These are phyloP conservation scores for Apiotrichum gamsii DNA, from an alignment of 1,284 basidiomycete genomes.

Conservation along the genomic window DNA sequence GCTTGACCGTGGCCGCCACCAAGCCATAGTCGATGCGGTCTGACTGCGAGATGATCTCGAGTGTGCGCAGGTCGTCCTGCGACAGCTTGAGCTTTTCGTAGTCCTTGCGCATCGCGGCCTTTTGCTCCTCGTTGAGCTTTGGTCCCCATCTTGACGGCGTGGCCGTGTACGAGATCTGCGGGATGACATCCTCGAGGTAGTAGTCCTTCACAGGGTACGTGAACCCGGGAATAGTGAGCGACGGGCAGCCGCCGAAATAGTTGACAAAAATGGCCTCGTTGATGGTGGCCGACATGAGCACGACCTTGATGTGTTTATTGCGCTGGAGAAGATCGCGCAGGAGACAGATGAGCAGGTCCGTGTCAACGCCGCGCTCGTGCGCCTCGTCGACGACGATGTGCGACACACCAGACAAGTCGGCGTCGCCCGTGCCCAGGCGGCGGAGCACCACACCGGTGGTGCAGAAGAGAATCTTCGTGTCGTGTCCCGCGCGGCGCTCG, in stretches of 20 bases:
- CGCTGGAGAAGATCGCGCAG: slow-evolving; percentile 64
- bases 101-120: slow-evolving; percentile 51
- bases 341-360: slow-evolving; percentile 84
- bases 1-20: slow-evolving; percentile 59
- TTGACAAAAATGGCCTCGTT: slow-evolving; percentile 70
- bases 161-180: slow-evolving; percentile 52
- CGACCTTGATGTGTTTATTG: slow-evolving; percentile 63
- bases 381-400: slow-evolving; percentile 92
- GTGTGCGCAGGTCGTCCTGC: slow-evolving; percentile 53
- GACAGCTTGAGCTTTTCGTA: slow-evolving; percentile 56
- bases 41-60: slow-evolving; percentile 59
- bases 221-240: slow-evolving; percentile 76
- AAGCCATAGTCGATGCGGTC: slow-evolving; percentile 73
- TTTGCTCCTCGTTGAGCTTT: slow-evolving; percentile 54
- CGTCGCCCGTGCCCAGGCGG: slow-evolving; percentile 64
- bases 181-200: slow-evolving; percentile 73
- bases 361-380: slow-evolving; percentile 84
- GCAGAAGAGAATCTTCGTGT: slow-evolving; percentile 78
- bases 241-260: slow-evolving; percentile 75
- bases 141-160: slow-evolving; percentile 38
- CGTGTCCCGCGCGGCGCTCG: slow-evolving; percentile 63
- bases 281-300: slow-evolving; percentile 63
- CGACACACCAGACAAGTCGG: slow-evolving; percentile 63
- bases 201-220: slow-evolving; percentile 71
- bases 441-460: slow-evolving; percentile 87